These are phyloP conservation scores for Phylloboletellus chloephorus DNA, from an alignment of 1,284 basidiomycete species.

Conservation along the genomic window DNA sequence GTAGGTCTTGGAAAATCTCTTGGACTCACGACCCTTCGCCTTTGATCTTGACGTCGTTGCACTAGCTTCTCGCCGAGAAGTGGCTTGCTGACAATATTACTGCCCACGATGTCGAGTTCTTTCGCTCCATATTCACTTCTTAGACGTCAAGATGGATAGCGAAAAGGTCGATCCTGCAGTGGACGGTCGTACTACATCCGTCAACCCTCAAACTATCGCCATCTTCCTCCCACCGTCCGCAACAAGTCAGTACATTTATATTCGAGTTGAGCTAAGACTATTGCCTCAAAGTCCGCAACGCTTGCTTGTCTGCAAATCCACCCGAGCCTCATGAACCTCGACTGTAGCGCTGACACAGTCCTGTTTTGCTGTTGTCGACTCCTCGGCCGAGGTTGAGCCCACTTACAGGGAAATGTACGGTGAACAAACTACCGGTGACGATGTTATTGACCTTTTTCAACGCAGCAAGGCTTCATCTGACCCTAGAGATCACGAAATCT, in stretches of 20 bases:
- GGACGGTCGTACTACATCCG: slow-evolving; percentile 76
- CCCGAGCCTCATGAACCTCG: slow-evolving; percentile 94
- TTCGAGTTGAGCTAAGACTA: slow-evolving; percentile 43
- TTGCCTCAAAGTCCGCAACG: slow-evolving; percentile 89
- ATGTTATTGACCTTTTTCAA: slow-evolving; percentile 85
- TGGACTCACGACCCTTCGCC: slow-evolving; percentile 82
- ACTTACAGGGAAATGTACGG: slow-evolving; percentile 99
- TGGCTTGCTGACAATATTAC: slow-evolving; percentile 90
- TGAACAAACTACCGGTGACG: slow-evolving; percentile 89
- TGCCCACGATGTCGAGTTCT: slow-evolving; percentile 78
- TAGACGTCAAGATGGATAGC: slow-evolving; percentile 87
- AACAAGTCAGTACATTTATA: slow-evolving; percentile 53
- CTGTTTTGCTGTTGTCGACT: slow-evolving; percentile 86
- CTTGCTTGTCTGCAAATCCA: slow-evolving; percentile 94
- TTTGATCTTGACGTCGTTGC: slow-evolving; percentile 93
- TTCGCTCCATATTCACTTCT: slow-evolving; percentile 84
- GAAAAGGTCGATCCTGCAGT: slow-evolving; percentile 78
- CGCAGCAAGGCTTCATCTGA: slow-evolving; percentile 81
- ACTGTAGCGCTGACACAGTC: slow-evolving; percentile 86
- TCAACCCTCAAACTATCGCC: slow-evolving; percentile 83
- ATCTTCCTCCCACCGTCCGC: slow-evolving; percentile 84
- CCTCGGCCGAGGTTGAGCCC: slow-evolving; percentile 84
- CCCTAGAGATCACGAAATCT: slow-evolving; percentile 88
- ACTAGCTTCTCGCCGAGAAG: slow-evolving; percentile 88
- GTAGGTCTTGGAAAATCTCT: slow-evolving; percentile 84